Evolutionary conservation across 208 protist species (phyloP).

Genomic region (Leishmania amazonensis): DNA sequence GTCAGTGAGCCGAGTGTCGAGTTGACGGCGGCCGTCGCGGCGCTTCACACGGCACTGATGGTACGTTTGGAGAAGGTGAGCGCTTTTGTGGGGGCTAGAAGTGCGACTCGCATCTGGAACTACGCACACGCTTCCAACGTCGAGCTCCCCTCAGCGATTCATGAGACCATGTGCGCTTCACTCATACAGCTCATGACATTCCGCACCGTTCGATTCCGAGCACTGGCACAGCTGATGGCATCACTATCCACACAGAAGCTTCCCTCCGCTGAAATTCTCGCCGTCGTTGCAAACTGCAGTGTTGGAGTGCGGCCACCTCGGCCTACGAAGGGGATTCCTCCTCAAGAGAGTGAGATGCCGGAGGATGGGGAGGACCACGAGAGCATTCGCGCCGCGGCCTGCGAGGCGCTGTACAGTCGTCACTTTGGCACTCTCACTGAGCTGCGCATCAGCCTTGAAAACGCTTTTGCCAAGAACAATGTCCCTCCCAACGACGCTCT

Average conservation of each 20-base stretch:
- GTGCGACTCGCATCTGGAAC: conserved; percentile 39
- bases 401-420: conserved; percentile 38
- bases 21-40: conserved; percentile 32
- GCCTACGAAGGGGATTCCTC: conserved; percentile 7
- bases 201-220: conserved; percentile 17
- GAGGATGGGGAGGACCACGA: conserved; percentile 26
- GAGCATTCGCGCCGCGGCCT: conserved; percentile 15
- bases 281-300: conserved; percentile 42
- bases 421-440: conserved; percentile 37
- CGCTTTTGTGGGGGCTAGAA: conserved; percentile 30
- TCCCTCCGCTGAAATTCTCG: conserved; percentile 40
- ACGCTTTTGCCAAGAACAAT: conserved; percentile 39
- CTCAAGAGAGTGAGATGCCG: not conserved
- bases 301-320: conserved; percentile 64
- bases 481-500: conserved; percentile 43
- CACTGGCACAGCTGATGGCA: conserved; percentile 27
- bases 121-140: conserved; percentile 24
- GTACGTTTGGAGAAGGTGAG: conserved; percentile 61
- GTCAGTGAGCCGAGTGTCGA: conserved; percentile 27
- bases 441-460: conserved; percentile 54
- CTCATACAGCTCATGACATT: conserved; percentile 38
- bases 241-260: conserved; percentile 34
- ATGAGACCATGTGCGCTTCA: conserved; percentile 35
- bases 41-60: conserved; percentile 45
- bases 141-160: conserved; percentile 42